Percentiles rank a stretch among this genome's conserved stretches.
These are phyloP conservation scores for Talaromyces verruculosus DNA, from an alignment of 2,329 filamentous ascomycete genomes.

Conservation along the genomic window DNA sequence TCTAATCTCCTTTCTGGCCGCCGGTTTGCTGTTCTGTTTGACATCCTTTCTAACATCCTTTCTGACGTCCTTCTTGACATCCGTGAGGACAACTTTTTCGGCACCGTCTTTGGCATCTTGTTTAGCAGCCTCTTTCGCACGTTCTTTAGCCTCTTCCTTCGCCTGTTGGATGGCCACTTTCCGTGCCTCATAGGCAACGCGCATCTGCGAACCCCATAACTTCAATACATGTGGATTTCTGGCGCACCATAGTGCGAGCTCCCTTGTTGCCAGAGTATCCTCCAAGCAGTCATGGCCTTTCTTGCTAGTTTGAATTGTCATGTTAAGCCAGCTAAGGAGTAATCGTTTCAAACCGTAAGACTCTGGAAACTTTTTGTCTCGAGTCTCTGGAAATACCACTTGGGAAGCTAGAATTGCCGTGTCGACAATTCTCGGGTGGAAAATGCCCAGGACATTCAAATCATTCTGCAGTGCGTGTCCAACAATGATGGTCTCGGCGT, in stretches of 20 bases:
- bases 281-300: slow-evolving; percentile 52
- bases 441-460: slow-evolving; percentile 46
- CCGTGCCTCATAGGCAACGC: background rate
- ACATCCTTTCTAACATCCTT: too few species aligned
- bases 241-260: slow-evolving; percentile 51
- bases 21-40: background rate
- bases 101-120: background rate
- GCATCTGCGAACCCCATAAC: slow-evolving; percentile 33
- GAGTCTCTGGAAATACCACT: slow-evolving; percentile 24
- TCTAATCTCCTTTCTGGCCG: background rate
- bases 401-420: slow-evolving; percentile 44
- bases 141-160: background rate
- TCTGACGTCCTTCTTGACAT: background rate
- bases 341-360: slow-evolving; percentile 8
- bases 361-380: slow-evolving; percentile 10
- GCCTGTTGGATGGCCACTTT: background rate
- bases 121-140: background rate
- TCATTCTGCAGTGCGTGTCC: slow-evolving; percentile 52
- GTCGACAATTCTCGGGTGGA: slow-evolving; percentile 49
- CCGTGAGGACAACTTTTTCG: background rate
- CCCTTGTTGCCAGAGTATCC: slow-evolving; percentile 52
- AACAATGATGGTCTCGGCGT: slow-evolving; percentile 49
- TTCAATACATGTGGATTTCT: slow-evolving; percentile 39
- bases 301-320: slow-evolving; percentile 36
- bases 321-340: slow-evolving; percentile 36